Evolutionary conservation across 805 yeast genomes (phyloP).

Genomic region (Yarrowia keelungensis): DNA sequence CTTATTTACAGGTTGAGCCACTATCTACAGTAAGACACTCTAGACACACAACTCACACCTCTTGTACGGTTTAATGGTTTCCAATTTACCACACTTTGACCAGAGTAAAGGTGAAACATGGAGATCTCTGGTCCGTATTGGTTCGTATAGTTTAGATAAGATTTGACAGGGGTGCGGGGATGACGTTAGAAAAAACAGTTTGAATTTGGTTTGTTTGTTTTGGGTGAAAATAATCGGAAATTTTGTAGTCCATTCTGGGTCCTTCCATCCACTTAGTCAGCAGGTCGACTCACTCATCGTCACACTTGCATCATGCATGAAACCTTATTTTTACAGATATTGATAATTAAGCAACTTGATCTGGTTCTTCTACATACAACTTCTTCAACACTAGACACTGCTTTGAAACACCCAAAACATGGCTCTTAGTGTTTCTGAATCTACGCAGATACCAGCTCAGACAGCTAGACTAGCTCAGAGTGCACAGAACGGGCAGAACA

Average conservation of each 20-base stretch:
- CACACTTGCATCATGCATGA: slow-evolving; percentile 24
- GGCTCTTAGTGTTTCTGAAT: slow-evolving; percentile 20
- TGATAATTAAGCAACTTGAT: slow-evolving; percentile 14
- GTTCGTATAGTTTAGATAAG: background rate
- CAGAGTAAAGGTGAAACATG: background rate
- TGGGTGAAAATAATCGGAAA: background rate
- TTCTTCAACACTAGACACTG: background rate
- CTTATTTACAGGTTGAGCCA: no score
- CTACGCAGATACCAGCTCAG: background rate
- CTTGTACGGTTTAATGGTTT: no score
- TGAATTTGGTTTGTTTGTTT: background rate
- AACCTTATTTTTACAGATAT: background rate
- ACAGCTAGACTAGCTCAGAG: no score
- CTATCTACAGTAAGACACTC: no score
- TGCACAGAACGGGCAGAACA: no score
- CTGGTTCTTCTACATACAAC: no score
- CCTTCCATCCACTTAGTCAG: slow-evolving; percentile 3
- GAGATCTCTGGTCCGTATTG: background rate
- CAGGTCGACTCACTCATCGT: background rate
- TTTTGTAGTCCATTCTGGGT: background rate
- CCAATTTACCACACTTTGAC: no score
- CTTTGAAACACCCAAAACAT: background rate
- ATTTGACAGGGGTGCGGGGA: no score
- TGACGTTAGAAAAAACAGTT: no score
- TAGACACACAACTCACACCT: no score